A percentile compares a stretch with the other conserved stretches of the same genome.
phyloP scores from a whole-genome alignment of 352 stramenopile species.

The Pythium myriotylum region DNA sequence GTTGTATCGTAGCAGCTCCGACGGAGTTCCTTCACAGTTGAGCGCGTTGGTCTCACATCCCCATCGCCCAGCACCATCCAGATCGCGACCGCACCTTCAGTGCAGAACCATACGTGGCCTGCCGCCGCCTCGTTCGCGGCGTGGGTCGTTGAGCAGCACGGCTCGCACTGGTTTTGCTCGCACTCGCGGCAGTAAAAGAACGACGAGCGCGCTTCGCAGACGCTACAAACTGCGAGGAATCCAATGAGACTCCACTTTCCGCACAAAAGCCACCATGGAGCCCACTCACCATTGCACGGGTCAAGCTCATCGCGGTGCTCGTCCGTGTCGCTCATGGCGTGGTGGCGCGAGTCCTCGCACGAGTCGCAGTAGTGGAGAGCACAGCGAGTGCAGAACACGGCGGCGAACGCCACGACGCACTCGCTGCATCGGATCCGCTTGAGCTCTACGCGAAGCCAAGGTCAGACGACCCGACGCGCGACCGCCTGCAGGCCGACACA shows the following conservation, averaged over 20 bases:
- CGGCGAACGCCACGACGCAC: conserved; percentile 41
- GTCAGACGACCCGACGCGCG: too few relatives aligned
- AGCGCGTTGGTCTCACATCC: not conserved
- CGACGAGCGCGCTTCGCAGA: conserved; percentile 39
- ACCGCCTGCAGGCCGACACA: too few relatives aligned
- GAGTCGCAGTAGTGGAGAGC: conserved; percentile 42
- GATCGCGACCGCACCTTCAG: conserved; percentile 43
- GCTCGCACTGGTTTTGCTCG: conserved; percentile 57
- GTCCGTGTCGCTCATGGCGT: conserved; percentile 19
- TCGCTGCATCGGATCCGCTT: conserved; percentile 41
- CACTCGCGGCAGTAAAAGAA: conserved; percentile 68
- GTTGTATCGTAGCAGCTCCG: conserved; percentile 44
- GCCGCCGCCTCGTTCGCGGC: not conserved
- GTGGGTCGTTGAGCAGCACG: conserved; percentile 38
- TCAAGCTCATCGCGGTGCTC: conserved; percentile 49
- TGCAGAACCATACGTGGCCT: conserved; percentile 56
- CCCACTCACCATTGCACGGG: conserved; percentile 43
- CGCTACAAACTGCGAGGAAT: conserved; percentile 46
- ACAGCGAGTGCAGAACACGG: conserved; percentile 50
- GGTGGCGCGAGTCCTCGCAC: conserved; percentile 55
- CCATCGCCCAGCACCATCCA: not conserved
- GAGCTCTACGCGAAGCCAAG: conserved; percentile 36
- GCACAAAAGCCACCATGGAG: not conserved
- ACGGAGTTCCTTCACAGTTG: conserved; percentile 33
- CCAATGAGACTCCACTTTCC: not conserved